phyloP scores from a whole-genome alignment of 306 rosid genomes.

The Sophora flavescens region DNA sequence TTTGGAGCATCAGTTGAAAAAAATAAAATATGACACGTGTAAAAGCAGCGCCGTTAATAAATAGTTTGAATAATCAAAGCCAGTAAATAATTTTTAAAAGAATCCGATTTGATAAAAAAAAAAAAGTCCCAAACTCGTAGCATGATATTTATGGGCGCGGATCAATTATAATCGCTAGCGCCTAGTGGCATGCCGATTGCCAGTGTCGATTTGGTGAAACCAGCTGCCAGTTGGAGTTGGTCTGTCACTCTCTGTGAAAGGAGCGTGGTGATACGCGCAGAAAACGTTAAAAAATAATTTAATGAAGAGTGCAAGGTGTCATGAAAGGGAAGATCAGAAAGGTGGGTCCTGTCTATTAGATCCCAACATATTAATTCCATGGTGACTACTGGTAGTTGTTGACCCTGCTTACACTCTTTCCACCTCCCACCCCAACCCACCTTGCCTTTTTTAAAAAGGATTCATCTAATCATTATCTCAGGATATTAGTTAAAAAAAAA shows the following conservation, averaged over 20 bases:
- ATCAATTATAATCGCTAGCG: too few relatives aligned
- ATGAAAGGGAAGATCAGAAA: conserved; percentile 6
- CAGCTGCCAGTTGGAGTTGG: neutral
- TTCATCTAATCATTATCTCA: too few relatives aligned
- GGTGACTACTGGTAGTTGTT: neutral
- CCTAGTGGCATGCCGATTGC: neutral
- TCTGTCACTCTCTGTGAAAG: neutral
- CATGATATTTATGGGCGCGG: too few relatives aligned
- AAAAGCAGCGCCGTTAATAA: too few relatives aligned
- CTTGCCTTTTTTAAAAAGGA: too few relatives aligned
- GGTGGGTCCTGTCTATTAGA: conserved; percentile 73
- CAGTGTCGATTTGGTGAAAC: neutral
- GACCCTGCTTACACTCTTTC: conserved; percentile 35
- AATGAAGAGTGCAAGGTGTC: conserved; percentile 35
- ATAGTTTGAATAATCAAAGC: too few relatives aligned
- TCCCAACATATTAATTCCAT: conserved; percentile 59
- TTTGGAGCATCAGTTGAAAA: too few relatives aligned
- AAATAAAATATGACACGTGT: too few relatives aligned
- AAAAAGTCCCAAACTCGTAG: too few relatives aligned
- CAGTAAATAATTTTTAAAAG: too few relatives aligned
- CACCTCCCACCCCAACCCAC: neutral
- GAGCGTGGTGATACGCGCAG: conserved; percentile 29
- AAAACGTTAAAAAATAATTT: conserved; percentile 3
- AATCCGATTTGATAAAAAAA: too few relatives aligned
- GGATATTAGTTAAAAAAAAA: too few relatives aligned